Evolutionary conservation across 306 rosid species (phyloP).

Genomic region (Acmispon strigosus): DNA sequence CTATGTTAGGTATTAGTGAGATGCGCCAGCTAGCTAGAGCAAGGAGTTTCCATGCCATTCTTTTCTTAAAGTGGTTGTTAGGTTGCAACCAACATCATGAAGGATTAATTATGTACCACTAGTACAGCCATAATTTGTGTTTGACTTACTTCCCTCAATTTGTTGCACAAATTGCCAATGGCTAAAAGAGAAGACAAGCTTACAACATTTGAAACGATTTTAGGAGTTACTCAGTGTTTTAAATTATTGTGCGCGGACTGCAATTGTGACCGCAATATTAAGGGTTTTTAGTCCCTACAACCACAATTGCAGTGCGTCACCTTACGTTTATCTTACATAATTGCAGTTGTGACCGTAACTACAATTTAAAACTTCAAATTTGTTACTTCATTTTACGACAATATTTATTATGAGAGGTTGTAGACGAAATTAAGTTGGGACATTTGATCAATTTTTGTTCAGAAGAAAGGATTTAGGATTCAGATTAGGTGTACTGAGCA

Average conservation of each 20-base stretch:
- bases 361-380: not conserved
- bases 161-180: not conserved
- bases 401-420: not conserved
- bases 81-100: conserved; percentile 16
- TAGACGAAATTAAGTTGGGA: not conserved
- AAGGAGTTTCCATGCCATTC: not conserved
- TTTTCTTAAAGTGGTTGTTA: conserved; percentile 11
- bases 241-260: too few relatives aligned
- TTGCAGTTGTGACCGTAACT: too few relatives aligned
- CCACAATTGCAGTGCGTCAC: too few relatives aligned
- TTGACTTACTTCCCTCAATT: conserved; percentile 18
- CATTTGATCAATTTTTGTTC: not conserved
- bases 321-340: too few relatives aligned
- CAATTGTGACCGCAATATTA: too few relatives aligned
- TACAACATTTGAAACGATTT: not conserved
- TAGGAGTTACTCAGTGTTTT: too few relatives aligned
- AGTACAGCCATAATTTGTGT: conserved; percentile 4
- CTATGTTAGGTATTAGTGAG: conserved; percentile 34
- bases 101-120: not conserved
- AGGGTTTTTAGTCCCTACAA: too few relatives aligned
- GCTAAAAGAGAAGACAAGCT: conserved; percentile 15
- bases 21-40: not conserved
- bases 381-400: not conserved
- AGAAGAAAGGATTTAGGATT: not conserved
- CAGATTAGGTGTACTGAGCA: not conserved